Percentiles rank a stretch among this genome's conserved stretches.
Evolutionary conservation across 1,284 basidiomycete genomes (phyloP).

Genomic region (Ceratobasidium sp.): DNA sequence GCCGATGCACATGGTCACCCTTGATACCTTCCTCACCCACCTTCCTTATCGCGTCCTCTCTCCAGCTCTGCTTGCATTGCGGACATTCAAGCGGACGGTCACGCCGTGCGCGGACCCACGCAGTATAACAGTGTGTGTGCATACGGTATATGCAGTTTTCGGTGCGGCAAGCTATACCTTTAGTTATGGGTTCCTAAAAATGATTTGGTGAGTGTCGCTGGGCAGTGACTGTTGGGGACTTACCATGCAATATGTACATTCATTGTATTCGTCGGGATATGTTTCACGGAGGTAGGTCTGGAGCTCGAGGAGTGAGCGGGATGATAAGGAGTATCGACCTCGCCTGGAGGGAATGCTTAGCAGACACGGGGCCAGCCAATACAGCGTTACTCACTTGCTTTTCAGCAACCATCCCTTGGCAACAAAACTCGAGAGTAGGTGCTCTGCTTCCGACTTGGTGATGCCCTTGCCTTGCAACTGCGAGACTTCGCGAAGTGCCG

Average conservation of each 20-base stretch:
- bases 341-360: slow-evolving; percentile 58
- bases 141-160: slow-evolving; percentile 73
- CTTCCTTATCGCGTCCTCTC: slow-evolving; percentile 58
- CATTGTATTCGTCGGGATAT: slow-evolving; percentile 73
- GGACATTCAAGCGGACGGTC: slow-evolving; percentile 44
- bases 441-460: slow-evolving; percentile 80
- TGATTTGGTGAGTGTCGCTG: neutral
- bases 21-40: slow-evolving; percentile 49
- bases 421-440: slow-evolving; percentile 81
- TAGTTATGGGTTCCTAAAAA: slow-evolving; percentile 68
- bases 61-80: slow-evolving; percentile 37
- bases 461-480: slow-evolving; percentile 69
- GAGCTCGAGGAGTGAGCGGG: slow-evolving; percentile 81
- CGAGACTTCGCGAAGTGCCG: slow-evolving; percentile 77
- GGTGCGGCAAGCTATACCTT: slow-evolving; percentile 73
- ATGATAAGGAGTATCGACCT: slow-evolving; percentile 82
- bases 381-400: slow-evolving; percentile 71
- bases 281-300: slow-evolving; percentile 77
- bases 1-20: slow-evolving; percentile 33
- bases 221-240: slow-evolving; percentile 57
- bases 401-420: slow-evolving; percentile 82
- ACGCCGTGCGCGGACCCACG: slow-evolving; percentile 41
- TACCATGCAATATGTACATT: slow-evolving; percentile 82
- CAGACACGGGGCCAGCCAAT: neutral
- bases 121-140: slow-evolving; percentile 75